Evolutionary conservation across 306 rosid genomes (phyloP), one percentile per base, ranked within the genome.

Genomic region (Dryas alaskensis): DNA sequence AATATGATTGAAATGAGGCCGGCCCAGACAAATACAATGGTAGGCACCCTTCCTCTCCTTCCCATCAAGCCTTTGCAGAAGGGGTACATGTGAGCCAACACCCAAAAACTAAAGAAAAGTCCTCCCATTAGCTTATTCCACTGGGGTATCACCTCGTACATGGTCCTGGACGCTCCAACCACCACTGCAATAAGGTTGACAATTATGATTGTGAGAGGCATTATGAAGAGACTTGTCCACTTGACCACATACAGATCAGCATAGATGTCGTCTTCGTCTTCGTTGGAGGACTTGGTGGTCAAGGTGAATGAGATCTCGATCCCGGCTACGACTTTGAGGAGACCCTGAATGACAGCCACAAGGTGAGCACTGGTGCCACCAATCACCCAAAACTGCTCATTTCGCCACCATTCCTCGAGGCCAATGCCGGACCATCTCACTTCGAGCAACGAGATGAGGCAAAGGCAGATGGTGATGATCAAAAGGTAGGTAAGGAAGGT

Each of bases 1-100:
- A 89, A 76, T 1, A 84, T 92, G 65, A 92, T 89, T 31, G 97
- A 84, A 61, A 88, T 81, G 79, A 92, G 78, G 2, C 97, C 96
- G 9, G 89, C 60, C 97, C 97, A 92, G 3, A 92, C 96, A 62
- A 74, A 85, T 16, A 92, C 65, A 50, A 92, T 88, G 0, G 97
- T 92, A 2, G 97, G 96, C 5, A 92, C 80, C 67, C 82, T 86
- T 81, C 97, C 97, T 82, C 87, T 87, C 80, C 90, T 84, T 25
- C 97, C 96, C 96, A 89, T 87, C 81, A 91, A 81, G n/a, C 97
- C 97, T 83, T 92, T 92, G 72, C 84, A 87, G 78, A 92, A 92
- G 11, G 97, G 97, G 81, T 92, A 92, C 93, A 89, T 87, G 55
- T 92, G 97, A 73, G 87, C 84, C 88, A 92, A 48, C 44, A 92